Percentiles rank a stretch among this genome's conserved stretches.
Evolutionary conservation across 2,329 filamentous ascomycete genomes (phyloP).

Genomic region (Microdochium paspali): DNA sequence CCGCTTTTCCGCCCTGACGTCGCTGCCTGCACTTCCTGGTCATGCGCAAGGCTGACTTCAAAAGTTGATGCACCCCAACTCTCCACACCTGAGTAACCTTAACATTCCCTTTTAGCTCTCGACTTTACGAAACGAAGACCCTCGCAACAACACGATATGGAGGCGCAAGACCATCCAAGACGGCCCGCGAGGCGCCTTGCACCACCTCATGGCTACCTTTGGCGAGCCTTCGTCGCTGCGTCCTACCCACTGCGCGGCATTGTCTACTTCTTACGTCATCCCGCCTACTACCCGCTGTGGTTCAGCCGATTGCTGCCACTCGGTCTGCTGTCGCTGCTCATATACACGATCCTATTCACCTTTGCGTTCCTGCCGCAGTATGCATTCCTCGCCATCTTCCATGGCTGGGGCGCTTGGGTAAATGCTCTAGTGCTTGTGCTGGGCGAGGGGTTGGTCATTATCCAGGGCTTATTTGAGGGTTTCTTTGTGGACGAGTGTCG

Average conservation of each 20-base stretch:
- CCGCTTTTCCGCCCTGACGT: no score
- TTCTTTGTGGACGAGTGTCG: slow-evolving; percentile 74
- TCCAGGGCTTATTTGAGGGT: slow-evolving; percentile 62
- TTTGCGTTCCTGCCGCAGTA: slow-evolving; percentile 86
- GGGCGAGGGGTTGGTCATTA: slow-evolving; percentile 69
- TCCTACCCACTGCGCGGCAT: slow-evolving; percentile 62
- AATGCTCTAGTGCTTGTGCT: slow-evolving; percentile 81
- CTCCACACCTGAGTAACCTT: no score
- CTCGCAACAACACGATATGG: not conserved
- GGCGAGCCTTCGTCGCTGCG: slow-evolving; percentile 33
- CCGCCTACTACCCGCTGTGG: slow-evolving; percentile 76
- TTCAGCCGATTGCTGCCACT: slow-evolving; percentile 69
- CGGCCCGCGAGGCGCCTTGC: not conserved
- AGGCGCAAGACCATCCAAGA: not conserved
- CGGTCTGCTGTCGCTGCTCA: slow-evolving; percentile 69
- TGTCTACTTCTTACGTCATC: slow-evolving; percentile 69
- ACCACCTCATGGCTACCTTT: slow-evolving; percentile 29
- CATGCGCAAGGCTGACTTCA: no score
- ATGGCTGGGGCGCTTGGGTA: slow-evolving; percentile 79
- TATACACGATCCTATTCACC: slow-evolving; percentile 78
- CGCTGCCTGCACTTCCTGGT: no score
- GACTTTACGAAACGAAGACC: not conserved
- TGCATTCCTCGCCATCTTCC: slow-evolving; percentile 81
- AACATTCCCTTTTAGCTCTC: no score
- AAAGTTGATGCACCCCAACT: no score